phyloP scores from a whole-genome alignment of 1,284 basidiomycete species.

The Gymnopus androsaceus region DNA sequence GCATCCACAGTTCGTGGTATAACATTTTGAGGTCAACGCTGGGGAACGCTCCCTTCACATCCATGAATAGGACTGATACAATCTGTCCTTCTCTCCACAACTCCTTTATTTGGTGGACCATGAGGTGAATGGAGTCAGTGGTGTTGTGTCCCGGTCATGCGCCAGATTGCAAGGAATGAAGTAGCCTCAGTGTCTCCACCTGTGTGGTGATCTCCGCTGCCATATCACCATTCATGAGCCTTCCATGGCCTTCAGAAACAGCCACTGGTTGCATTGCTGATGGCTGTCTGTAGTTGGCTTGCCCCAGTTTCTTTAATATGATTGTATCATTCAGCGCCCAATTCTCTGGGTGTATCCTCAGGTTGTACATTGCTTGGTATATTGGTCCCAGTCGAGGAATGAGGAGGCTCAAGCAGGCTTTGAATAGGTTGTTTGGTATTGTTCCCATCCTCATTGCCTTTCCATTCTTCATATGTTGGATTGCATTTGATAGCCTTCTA shows the following conservation, averaged over 20 bases:
- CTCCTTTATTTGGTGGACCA: constrained; percentile 31
- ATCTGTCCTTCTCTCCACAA: constrained; percentile 32
- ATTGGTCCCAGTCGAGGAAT: constrained; percentile 25
- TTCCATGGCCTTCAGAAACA: constrained; percentile 27
- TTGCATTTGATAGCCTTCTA: constrained; percentile 20
- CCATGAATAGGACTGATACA: constrained; percentile 33
- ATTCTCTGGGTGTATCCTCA: constrained; percentile 20
- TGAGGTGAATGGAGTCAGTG: constrained; percentile 35
- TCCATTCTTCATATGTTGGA: constrained; percentile 25
- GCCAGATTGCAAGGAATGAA: constrained; percentile 35
- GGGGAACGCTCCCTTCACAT: constrained; percentile 36
- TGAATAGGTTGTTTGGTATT: constrained; percentile 34
- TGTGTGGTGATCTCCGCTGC: constrained; percentile 27
- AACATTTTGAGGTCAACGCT: constrained; percentile 27
- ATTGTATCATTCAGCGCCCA: constrained; percentile 22
- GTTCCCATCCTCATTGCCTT: constrained; percentile 31
- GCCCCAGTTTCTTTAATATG: constrained; percentile 32
- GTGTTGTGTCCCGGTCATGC: constrained; percentile 35
- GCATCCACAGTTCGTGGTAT: constrained; percentile 32
- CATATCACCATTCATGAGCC: constrained; percentile 28
- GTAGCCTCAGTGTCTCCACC: constrained; percentile 26
- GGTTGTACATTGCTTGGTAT: constrained; percentile 24
- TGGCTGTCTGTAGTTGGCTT: constrained; percentile 27
- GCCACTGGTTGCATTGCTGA: constrained; percentile 34
- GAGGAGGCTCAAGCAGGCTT: constrained; percentile 22